Evolutionary conservation across 306 rosid species (phyloP), one percentile per base, ranked within the genome.

Genomic region (Quercus gilva): DNA sequence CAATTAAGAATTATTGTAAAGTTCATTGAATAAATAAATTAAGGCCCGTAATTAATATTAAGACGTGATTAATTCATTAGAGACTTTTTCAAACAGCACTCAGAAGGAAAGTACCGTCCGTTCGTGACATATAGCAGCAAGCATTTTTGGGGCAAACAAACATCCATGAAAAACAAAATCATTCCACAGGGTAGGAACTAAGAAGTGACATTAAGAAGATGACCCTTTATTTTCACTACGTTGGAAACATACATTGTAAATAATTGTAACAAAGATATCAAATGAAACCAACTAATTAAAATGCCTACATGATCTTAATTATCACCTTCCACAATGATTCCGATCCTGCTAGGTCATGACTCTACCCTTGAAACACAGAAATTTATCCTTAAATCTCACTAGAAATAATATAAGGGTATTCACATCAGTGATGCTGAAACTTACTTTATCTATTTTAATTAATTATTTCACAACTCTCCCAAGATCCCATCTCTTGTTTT

Each of bases 11-110:
- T 70, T 73, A 71, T 31, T 13, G 23, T 68, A 3, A 83, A 65
- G 61, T 76, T 71, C 74, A 64, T 7, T 73, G 55, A 75, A 49
- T 72, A 75, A 68, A 80, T 31, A 57, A 67, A 56, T 65, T 59
- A 60, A 59, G 69, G 45, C 57, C 7, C n/a, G 60, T 9, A 37
- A 84, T 21, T 37, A 37, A 37, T 7, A 75, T 37, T 9, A 49
- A 37, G 67, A 43, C 10, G 31, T 45, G 53, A 75, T 75, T 41
- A 8, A 74, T 28, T 26, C 37, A 69, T 41, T 28, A 43, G 65
- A 64, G 49, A 12, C 20, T 31, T 18, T 33, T 65, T 45, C 20
- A 18, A 33, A 19, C 35, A 55, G 63, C 57, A 63, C 56, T 61
- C 56, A 37, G 15, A 69, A 25, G 58, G 33, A 5, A 70, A 70